A percentile compares a stretch with the other conserved stretches of the same genome.
phyloP scores from a whole-genome alignment of 306 rosid genomes.

The Betula pendula region DNA sequence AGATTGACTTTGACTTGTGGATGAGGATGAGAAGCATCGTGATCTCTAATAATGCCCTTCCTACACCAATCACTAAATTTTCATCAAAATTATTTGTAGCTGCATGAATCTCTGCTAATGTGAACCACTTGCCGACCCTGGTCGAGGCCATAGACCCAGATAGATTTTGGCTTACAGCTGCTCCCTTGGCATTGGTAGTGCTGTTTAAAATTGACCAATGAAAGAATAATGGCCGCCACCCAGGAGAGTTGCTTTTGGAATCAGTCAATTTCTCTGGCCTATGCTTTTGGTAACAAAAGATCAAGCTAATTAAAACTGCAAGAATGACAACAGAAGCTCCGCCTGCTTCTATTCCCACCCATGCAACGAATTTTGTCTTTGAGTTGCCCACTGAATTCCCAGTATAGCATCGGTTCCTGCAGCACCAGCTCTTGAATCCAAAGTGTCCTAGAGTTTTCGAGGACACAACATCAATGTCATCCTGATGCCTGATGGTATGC shows the following conservation, averaged over 20 bases:
- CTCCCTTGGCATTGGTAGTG: conserved; percentile 54
- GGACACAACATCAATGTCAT: too few relatives aligned
- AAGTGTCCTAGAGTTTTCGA: too few relatives aligned
- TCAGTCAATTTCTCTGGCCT: conserved; percentile 43
- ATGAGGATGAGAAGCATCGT: too few relatives aligned
- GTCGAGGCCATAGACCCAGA: conserved; percentile 45
- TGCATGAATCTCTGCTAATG: conserved; percentile 64
- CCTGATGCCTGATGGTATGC: too few relatives aligned
- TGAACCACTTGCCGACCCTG: conserved; percentile 71
- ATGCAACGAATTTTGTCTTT: conserved; percentile 53
- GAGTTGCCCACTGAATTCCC: conserved; percentile 42
- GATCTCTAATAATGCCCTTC: too few relatives aligned
- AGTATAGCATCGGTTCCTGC: too few relatives aligned
- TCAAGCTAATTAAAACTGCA: conserved; percentile 38
- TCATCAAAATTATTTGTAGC: conserved; percentile 82
- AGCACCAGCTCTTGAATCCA: too few relatives aligned
- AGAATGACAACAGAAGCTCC: conserved; percentile 49
- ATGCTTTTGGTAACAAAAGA: conserved; percentile 53
- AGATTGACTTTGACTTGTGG: too few relatives aligned
- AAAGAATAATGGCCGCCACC: conserved; percentile 75
- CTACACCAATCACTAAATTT: conserved; percentile 79
- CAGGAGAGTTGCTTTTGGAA: conserved; percentile 51
- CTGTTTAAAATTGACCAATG: conserved; percentile 51
- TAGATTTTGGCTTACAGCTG: conserved; percentile 55
- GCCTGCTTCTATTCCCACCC: conserved; percentile 77